A percentile compares a stretch with the other conserved stretches of the same genome.
These are phyloP conservation scores for Ceratocystis huliohia DNA, from an alignment of 2,329 filamentous ascomycete species.

Conservation along the genomic window DNA sequence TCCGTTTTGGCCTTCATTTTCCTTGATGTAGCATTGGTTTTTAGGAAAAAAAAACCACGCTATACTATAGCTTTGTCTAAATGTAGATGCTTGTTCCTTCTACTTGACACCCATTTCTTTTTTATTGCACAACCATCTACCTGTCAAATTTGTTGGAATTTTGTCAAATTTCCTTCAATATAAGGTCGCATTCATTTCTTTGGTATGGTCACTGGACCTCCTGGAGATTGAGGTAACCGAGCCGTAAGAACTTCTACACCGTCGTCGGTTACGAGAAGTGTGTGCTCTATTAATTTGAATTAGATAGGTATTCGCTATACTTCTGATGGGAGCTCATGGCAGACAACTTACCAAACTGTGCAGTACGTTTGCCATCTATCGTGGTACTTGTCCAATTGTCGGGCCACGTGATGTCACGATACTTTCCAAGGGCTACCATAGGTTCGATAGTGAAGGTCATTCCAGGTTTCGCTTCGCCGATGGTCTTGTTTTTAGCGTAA, in stretches of 20 bases:
- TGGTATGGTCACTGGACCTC: constrained; percentile 55
- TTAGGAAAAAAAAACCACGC: too few relatives aligned
- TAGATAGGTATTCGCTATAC: background rate
- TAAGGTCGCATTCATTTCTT: background rate
- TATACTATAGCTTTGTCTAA: background rate
- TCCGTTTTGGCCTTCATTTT: too few relatives aligned
- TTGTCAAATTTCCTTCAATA: background rate
- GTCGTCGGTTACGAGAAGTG: constrained; percentile 67
- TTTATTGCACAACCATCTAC: background rate
- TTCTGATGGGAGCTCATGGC: background rate
- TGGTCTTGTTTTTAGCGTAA: constrained; percentile 96
- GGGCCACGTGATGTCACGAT: constrained; percentile 90
- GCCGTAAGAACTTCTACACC: constrained; percentile 74
- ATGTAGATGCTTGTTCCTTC: background rate
- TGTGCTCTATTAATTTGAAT: constrained; percentile 48
- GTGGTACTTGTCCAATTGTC: constrained; percentile 98
- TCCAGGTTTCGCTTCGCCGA: constrained; percentile 83
- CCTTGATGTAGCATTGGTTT: too few relatives aligned
- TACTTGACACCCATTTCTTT: background rate
- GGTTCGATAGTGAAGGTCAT: constrained; percentile 99
- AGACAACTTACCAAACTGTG: constrained; percentile 65
- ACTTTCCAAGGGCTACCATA: constrained; percentile 88
- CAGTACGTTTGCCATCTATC: constrained; percentile 74
- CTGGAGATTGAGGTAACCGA: constrained; percentile 57
- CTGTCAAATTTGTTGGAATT: background rate